Evolutionary conservation across 345 rosid species (phyloP).

Genomic region (Toxicodendron radicans): DNA sequence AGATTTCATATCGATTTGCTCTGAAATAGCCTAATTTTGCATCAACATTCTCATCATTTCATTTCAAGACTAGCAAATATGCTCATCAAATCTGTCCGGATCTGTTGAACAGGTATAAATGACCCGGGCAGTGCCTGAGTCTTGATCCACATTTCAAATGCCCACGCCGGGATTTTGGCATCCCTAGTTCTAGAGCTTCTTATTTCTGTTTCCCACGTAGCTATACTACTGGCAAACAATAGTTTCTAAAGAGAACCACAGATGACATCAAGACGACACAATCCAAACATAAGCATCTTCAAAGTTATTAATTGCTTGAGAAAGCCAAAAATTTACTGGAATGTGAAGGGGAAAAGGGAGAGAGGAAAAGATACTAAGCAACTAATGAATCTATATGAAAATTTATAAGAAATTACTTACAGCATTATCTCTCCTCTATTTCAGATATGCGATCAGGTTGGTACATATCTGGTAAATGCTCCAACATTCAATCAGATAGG

Average conservation of each 20-base stretch:
- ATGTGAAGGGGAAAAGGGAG: neutral
- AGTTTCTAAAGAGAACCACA: too few relatives aligned
- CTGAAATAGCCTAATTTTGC: too few relatives aligned
- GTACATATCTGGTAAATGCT: slow-evolving; percentile 40
- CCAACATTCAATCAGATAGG: slow-evolving; percentile 24
- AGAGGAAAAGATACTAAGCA: neutral
- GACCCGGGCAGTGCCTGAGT: too few relatives aligned
- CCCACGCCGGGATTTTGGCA: too few relatives aligned
- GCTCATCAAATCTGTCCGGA: too few relatives aligned
- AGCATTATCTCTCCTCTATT: slow-evolving; percentile 32
- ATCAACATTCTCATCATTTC: too few relatives aligned
- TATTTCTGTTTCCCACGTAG: too few relatives aligned
- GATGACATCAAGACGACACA: neutral
- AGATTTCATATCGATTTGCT: too few relatives aligned
- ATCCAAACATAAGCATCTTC: neutral
- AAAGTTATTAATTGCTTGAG: neutral
- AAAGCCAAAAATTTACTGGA: neutral
- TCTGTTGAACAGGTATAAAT: too few relatives aligned
- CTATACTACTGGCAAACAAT: too few relatives aligned
- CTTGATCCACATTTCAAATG: too few relatives aligned
- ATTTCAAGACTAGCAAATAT: too few relatives aligned
- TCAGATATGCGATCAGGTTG: slow-evolving; percentile 27
- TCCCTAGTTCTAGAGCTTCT: neutral
- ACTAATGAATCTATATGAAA: slow-evolving; percentile 31
- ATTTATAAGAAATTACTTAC: slow-evolving; percentile 54